These are phyloP conservation scores for Tolypocladium nubicola DNA, from an alignment of 2,329 filamentous ascomycete genomes.

Conservation along the genomic window DNA sequence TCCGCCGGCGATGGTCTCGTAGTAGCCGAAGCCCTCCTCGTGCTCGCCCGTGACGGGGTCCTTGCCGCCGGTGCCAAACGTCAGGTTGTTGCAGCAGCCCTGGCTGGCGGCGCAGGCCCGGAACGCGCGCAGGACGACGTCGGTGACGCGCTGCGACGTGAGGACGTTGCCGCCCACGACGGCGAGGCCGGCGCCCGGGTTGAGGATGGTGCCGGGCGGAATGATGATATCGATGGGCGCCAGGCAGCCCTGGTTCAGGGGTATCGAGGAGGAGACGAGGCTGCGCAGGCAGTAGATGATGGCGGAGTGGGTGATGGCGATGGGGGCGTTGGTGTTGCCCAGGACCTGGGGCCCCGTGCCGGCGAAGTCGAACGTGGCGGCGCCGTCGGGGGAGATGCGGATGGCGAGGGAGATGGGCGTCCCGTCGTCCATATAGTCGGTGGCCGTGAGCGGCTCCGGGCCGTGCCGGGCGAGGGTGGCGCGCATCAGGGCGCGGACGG, in stretches of 20 bases:
- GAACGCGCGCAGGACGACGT: constrained; percentile 75
- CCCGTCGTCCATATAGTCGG: constrained; percentile 74
- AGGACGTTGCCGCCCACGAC: constrained; percentile 79
- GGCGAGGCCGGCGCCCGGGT: constrained; percentile 64
- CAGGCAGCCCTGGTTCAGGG: constrained; percentile 77
- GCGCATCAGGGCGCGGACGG: constrained; percentile 46
- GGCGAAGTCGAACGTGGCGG: constrained; percentile 53
- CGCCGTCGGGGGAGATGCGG: constrained; percentile 62
- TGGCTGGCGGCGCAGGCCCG: constrained; percentile 68
- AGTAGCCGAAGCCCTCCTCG: constrained; percentile 64
- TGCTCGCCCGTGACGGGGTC: constrained; percentile 40
- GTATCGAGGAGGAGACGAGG: constrained; percentile 72
- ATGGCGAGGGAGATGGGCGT: constrained; percentile 66
- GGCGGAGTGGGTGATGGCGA: constrained; percentile 33
- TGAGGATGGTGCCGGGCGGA: constrained; percentile 61
- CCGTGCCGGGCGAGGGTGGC: constrained; percentile 7
- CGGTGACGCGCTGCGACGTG: constrained; percentile 70
- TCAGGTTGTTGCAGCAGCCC: constrained; percentile 76
- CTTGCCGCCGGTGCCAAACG: constrained; percentile 71
- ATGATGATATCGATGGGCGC: constrained; percentile 67
- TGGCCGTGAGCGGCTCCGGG: constrained; percentile 14
- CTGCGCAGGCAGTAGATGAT: constrained; percentile 81
- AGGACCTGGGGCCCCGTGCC: constrained; percentile 20
- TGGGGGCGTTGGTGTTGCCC: constrained; percentile 23
- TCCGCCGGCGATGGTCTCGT: constrained; percentile 75